These are phyloP conservation scores for Sistotremastrum niveocremeum DNA, from an alignment of 768 basidiomycete species.

Conservation along the genomic window DNA sequence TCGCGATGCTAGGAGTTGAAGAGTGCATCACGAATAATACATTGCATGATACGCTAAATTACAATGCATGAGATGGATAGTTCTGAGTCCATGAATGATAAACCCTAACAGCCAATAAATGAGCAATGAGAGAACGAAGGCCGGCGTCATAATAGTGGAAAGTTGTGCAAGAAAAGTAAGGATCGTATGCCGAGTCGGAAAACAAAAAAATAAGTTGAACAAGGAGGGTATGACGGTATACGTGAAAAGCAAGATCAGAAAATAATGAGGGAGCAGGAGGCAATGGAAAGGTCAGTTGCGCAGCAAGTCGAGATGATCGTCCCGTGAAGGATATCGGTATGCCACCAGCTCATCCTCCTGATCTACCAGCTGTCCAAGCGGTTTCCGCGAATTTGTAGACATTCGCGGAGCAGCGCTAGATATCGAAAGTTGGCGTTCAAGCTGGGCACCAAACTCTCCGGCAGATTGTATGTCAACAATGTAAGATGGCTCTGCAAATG, in stretches of 20 bases:
- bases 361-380: constrained; percentile 67
- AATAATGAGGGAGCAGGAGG: constrained; percentile 1
- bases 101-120: neutral
- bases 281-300: constrained; percentile 13
- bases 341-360: constrained; percentile 78
- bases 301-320: constrained; percentile 52
- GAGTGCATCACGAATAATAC: no score
- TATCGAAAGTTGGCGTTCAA: constrained; percentile 37
- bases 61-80: no score
- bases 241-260: neutral
- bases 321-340: constrained; percentile 74
- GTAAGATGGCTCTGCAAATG: constrained; percentile 18
- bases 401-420: constrained; percentile 35
- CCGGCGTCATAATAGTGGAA: neutral
- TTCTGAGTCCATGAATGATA: no score
- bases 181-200: neutral
- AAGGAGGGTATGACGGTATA: neutral
- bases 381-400: constrained; percentile 56
- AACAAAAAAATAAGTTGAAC: neutral
- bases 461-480: constrained; percentile 35
- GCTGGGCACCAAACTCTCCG: constrained; percentile 27
- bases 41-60: no score
- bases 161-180: neutral
- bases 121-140: neutral
- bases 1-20: no score